Evolutionary conservation across 2,329 filamentous ascomycete species (phyloP).

Genomic region (Aspergillus udagawae): DNA sequence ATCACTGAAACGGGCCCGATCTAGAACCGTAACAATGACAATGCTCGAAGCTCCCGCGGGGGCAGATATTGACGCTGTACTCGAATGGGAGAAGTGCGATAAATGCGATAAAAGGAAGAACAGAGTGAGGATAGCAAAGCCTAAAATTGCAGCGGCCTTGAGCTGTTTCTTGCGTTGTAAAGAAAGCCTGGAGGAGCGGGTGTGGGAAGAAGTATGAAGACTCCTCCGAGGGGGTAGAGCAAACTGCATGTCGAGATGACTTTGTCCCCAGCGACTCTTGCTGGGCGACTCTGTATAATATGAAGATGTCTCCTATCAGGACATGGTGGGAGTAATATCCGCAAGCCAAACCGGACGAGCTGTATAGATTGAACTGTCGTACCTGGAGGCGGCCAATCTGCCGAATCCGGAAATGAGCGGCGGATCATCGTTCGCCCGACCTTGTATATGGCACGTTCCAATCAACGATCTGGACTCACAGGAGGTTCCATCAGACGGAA

Average conservation of each 20-base stretch:
- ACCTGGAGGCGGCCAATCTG: conserved; percentile 4
- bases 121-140: conserved; percentile 53
- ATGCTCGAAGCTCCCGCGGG: conserved; percentile 44
- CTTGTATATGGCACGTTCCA: neutral
- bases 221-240: conserved; percentile 82
- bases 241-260: conserved; percentile 66
- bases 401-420: conserved; percentile 18
- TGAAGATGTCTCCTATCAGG: neutral
- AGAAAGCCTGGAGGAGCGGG: conserved; percentile 41
- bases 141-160: conserved; percentile 54
- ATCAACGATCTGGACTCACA: neutral
- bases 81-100: conserved; percentile 37
- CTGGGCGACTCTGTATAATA: conserved; percentile 10
- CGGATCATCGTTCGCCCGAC: conserved; percentile 18
- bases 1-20: conserved; percentile 60
- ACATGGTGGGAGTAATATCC: neutral
- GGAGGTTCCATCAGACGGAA: neutral
- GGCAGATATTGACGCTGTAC: conserved; percentile 22
- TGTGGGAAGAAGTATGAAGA: conserved; percentile 70
- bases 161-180: conserved; percentile 58
- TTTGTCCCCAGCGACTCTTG: conserved; percentile 18
- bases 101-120: conserved; percentile 59
- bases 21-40: conserved; percentile 82
- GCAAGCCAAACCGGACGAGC: neutral
- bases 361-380: neutral